Evolutionary conservation across 352 stramenopile species (phyloP).

Genomic region (Albugo laibachii): DNA sequence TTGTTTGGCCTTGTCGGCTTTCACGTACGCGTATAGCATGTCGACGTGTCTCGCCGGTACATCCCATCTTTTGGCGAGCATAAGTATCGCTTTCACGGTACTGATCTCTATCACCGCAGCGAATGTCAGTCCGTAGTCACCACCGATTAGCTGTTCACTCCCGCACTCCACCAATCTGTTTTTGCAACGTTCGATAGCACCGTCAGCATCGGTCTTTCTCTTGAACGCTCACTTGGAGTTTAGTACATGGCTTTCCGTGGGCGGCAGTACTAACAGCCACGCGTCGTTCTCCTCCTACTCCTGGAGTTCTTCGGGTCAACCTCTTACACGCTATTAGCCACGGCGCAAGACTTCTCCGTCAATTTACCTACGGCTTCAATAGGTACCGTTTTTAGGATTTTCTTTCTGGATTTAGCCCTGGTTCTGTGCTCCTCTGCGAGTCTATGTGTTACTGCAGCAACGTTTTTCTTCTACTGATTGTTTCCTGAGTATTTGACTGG

Average conservation of each 20-base stretch:
- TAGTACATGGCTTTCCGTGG: background rate
- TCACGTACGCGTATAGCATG: slow-evolving; percentile 2
- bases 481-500: background rate
- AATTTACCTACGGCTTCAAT: background rate
- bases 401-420: background rate
- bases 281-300: background rate
- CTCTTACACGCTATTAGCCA: background rate
- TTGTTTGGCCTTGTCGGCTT: background rate
- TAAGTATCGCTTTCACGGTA: background rate
- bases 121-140: slow-evolving; percentile 1
- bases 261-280: slow-evolving; percentile 3
- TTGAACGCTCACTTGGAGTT: slow-evolving; percentile 4
- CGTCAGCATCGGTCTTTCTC: slow-evolving; percentile 1
- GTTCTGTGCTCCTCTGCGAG: background rate
- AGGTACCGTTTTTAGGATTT: background rate
- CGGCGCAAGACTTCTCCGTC: background rate
- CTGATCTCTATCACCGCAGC: slow-evolving; percentile 3
- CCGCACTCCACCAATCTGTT: slow-evolving; percentile 2
- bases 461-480: background rate
- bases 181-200: slow-evolving; percentile 3
- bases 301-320: background rate
- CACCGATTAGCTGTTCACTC: background rate
- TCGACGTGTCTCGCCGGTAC: slow-evolving; percentile 1
- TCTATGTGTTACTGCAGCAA: background rate
- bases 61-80: background rate